Percentiles rank a stretch among this genome's conserved stretches.
These are phyloP conservation scores for Ceratobasidium papillatum DNA, from an alignment of 1,284 basidiomycete genomes.

Conservation along the genomic window DNA sequence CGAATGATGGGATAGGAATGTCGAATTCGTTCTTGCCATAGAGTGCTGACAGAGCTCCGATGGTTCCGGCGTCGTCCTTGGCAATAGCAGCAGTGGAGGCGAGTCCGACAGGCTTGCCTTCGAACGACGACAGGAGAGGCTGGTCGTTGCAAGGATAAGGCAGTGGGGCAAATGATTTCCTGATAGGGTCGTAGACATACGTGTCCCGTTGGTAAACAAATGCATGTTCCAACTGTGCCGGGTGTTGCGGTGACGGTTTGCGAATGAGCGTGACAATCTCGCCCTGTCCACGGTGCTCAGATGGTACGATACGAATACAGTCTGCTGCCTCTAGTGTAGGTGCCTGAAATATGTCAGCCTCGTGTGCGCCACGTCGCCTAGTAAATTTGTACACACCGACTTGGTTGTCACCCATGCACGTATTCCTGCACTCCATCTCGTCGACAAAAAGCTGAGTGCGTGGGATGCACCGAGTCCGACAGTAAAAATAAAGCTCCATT, in stretches of 20 bases:
- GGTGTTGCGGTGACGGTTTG: conserved; percentile 53
- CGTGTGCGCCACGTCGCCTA: background rate
- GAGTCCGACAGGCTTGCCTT: conserved; percentile 62
- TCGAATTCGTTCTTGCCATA: conserved; percentile 95
- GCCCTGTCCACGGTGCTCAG: conserved; percentile 87
- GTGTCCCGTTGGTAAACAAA: conserved; percentile 98
- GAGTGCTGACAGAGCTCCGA: conserved; percentile 61
- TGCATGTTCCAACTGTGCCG: conserved; percentile 65
- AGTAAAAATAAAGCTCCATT: conserved; percentile 95
- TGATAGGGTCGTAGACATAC: conserved; percentile 75
- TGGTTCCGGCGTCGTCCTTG: conserved; percentile 55
- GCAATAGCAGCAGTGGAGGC: conserved; percentile 45
- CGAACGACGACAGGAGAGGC: conserved; percentile 78
- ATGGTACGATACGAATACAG: conserved; percentile 85
- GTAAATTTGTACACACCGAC: conserved; percentile 56
- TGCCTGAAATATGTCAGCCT: conserved; percentile 58
- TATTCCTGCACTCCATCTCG: conserved; percentile 87
- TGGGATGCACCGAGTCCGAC: conserved; percentile 87
- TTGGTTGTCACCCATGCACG: conserved; percentile 81
- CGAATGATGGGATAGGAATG: conserved; percentile 92
- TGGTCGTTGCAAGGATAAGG: conserved; percentile 87
- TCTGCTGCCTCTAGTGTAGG: conserved; percentile 75
- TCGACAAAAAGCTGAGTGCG: conserved; percentile 91
- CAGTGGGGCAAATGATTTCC: conserved; percentile 78
- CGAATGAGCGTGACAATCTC: conserved; percentile 85